Base-by-base conservation (phyloP, 192 early-diverging fungal species). In the Coemansia sp. region DNA sequence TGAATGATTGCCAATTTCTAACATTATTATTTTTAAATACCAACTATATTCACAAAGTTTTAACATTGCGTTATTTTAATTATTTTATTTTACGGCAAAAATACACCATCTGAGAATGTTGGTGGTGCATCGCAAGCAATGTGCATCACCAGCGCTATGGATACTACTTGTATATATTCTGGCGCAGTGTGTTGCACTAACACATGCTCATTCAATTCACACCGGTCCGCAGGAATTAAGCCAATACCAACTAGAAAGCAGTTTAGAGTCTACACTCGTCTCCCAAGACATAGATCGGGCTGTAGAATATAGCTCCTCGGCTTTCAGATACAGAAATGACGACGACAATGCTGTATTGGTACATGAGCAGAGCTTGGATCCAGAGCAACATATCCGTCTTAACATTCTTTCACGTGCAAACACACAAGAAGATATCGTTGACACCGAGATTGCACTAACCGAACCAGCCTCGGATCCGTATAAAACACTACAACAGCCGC, bases 311-410 rank as follows among this genome's bases (percentile, higher is more conserved):
- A 54, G 26, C 32, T 18, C 22, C 32, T 13, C 5, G 8, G 63
- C 63, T 6, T 48, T 21, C 6, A 40, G 15, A 3, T 36, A 37
- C 2, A 52, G 12, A 22, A 65, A 15, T 22, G 26, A 22, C 51
- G 51, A 54, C 26, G 51, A 54, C 51, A 22, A 54, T 26, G 8
- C 43, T 4, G 10, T 48, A 13, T 59, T 42, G 11, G 77, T 80
- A 3, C 59, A 42, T 18, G 77, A 80, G 56, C 77, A 80, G 41
- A 67, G 56, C 15, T 47, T 80, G 15, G 61, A 40, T 11, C 26
- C 63, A 1, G 77, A 80, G 7, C 36, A 61, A 41, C 72, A 70
- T 22, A 19, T 11, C 6, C 13, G 51, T 21, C 68, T 72, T 21
- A 54, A 45, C 52, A 10, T 66, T 6, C 41, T 47, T 8, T 40